These are phyloP conservation scores for Meira nashicola DNA, from an alignment of 1,284 basidiomycete species.

Conservation along the genomic window DNA sequence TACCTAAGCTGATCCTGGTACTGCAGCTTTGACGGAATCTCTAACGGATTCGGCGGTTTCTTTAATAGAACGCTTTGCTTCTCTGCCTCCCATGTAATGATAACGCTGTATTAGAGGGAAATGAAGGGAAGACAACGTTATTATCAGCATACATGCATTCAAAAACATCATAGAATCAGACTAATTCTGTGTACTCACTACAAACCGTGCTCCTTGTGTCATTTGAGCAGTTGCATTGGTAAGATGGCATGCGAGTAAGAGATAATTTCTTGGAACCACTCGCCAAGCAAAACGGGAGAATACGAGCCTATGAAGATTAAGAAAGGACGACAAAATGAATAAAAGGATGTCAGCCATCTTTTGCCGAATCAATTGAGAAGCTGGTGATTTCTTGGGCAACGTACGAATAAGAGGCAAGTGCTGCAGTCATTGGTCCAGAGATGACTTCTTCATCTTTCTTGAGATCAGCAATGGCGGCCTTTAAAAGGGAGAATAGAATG, in stretches of 20 bases:
- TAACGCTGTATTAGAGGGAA: slow-evolving; percentile 25
- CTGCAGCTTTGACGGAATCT: neutral
- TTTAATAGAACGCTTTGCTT: slow-evolving; percentile 17
- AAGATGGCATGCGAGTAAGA: slow-evolving; percentile 49
- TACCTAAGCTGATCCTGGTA: neutral
- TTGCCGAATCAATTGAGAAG: slow-evolving; percentile 1
- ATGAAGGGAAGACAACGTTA: neutral
- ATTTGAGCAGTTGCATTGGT: slow-evolving; percentile 48
- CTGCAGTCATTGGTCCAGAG: slow-evolving; percentile 46
- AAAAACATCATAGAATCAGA: neutral
- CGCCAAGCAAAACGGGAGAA: slow-evolving; percentile 52
- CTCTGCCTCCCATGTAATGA: slow-evolving; percentile 39
- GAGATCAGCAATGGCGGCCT: slow-evolving; percentile 46
- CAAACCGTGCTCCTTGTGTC: slow-evolving; percentile 35
- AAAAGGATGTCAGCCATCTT: neutral
- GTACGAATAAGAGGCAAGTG: slow-evolving; percentile 42
- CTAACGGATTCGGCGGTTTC: neutral
- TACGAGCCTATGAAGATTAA: slow-evolving; percentile 28
- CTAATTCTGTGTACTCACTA: slow-evolving; percentile 29
- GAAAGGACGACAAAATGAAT: neutral
- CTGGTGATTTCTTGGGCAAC: neutral
- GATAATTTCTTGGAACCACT: slow-evolving; percentile 49
- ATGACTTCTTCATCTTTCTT: slow-evolving; percentile 50
- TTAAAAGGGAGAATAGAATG: neutral
- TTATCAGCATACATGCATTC: slow-evolving; percentile 10